Conservation (phyloP, 1,284 basidiomycete genomes). For the Crepidotus sp. region DNA sequence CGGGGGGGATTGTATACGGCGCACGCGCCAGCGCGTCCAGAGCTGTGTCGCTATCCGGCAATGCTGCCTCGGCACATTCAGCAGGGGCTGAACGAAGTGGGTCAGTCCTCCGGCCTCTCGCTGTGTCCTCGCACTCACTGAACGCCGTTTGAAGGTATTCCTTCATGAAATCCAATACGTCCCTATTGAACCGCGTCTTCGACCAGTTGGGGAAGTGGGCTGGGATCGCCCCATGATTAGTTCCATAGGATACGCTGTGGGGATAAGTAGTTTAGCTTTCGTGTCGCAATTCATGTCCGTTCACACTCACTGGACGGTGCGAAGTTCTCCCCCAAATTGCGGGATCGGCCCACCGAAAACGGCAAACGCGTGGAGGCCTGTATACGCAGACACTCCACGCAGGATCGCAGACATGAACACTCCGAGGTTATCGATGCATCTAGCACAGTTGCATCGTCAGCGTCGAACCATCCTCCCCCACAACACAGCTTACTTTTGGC, state of each 20-base stretch:
- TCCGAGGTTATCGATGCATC: background rate
- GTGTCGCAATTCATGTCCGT: background rate
- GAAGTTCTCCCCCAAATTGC: background rate
- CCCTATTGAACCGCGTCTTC: background rate
- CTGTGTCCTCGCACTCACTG: background rate
- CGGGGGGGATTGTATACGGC: background rate
- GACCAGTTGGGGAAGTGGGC: background rate
- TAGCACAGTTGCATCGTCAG: background rate
- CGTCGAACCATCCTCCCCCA: background rate
- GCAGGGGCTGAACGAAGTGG: background rate
- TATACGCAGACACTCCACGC: background rate
- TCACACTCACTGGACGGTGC: background rate
- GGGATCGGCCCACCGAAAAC: conserved; percentile 1
- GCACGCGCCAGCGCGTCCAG: background rate
- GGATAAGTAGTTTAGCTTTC: background rate
- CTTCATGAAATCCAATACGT: background rate
- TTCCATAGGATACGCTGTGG: background rate
- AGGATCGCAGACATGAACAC: conserved; percentile 1
- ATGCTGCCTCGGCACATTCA: background rate
- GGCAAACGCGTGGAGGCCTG: background rate
- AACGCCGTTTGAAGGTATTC: background rate
- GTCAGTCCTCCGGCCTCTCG: background rate
- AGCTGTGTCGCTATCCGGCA: background rate
- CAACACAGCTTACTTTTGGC: conserved; percentile 10
- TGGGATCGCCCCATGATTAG: background rate